phyloP scores from a whole-genome alignment of 2,329 filamentous ascomycete species.

The Metarhizium brunneum region DNA sequence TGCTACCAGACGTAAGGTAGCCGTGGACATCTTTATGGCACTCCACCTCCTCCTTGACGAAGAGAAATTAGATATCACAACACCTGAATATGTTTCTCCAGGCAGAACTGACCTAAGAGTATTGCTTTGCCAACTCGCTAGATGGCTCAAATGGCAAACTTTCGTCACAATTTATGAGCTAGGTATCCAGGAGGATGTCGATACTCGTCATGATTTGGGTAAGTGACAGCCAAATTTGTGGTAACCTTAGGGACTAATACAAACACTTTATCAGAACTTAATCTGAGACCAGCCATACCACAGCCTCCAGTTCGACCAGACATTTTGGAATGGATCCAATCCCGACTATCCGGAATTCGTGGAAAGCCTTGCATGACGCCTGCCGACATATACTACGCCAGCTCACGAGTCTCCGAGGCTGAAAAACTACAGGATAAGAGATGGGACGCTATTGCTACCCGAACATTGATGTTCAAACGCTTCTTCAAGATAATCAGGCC shows the following conservation, averaged over 20 bases:
- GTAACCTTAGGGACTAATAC: not conserved
- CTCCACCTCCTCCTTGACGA: conserved; percentile 88
- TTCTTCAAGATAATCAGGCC: conserved; percentile 53
- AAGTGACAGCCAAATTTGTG: conserved; percentile 6
- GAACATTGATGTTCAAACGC: conserved; percentile 59
- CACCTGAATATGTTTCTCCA: conserved; percentile 32
- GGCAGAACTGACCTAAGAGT: conserved; percentile 51
- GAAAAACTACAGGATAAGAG: conserved; percentile 26
- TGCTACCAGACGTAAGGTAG: conserved; percentile 48
- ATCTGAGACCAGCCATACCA: conserved; percentile 21
- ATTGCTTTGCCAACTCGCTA: conserved; percentile 68
- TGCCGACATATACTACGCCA: conserved; percentile 34
- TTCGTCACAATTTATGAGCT: conserved; percentile 41
- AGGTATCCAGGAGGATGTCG: conserved; percentile 40
- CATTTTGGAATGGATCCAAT: conserved; percentile 45
- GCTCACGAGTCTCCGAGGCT: conserved; percentile 24
- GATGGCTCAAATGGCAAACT: conserved; percentile 66
- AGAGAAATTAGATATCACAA: conserved; percentile 63
- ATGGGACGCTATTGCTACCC: conserved; percentile 46
- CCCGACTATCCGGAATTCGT: conserved; percentile 29
- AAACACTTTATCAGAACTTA: conserved; percentile 18
- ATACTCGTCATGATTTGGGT: conserved; percentile 31
- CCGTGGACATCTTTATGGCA: conserved; percentile 61
- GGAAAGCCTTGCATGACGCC: conserved; percentile 31
- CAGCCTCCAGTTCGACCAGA: conserved; percentile 27